phyloP scores from a whole-genome alignment of 2,329 filamentous ascomycete species.

The Monilinia laxa region DNA sequence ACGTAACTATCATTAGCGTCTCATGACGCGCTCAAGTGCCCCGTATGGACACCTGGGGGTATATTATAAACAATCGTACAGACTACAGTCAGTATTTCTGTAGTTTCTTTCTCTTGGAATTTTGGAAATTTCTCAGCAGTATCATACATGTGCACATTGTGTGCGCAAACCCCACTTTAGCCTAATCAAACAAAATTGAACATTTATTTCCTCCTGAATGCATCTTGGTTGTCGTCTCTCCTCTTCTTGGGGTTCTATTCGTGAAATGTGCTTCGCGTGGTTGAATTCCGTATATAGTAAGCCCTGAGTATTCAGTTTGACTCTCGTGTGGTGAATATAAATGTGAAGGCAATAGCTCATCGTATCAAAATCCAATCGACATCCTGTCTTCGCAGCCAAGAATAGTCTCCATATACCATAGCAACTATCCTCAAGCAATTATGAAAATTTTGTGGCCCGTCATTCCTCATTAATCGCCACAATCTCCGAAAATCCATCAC shows the following conservation, averaged over 20 bases:
- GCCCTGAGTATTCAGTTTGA: not conserved
- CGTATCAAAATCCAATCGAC: not conserved
- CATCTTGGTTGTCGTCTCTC: not conserved
- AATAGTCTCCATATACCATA: not conserved
- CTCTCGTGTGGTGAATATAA: not conserved
- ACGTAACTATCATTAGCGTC: not conserved
- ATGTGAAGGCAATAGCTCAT: not conserved
- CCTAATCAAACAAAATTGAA: not conserved
- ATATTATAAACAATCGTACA: constrained; percentile 12
- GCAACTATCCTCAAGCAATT: not conserved
- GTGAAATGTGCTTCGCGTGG: not conserved
- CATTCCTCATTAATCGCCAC: no score
- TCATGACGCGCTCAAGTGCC: not conserved
- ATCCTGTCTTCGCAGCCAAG: not conserved
- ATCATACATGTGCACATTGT: not conserved
- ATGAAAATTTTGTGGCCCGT: no score
- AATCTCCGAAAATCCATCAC: no score
- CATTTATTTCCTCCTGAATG: not conserved
- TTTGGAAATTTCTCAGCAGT: not conserved
- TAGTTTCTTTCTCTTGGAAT: not conserved
- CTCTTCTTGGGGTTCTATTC: not conserved
- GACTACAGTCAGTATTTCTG: not conserved
- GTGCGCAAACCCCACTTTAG: not conserved
- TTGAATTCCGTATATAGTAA: not conserved
- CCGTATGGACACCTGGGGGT: not conserved